phyloP scores from a whole-genome alignment of 345 rosid species.

The Eucalyptus regnans region DNA sequence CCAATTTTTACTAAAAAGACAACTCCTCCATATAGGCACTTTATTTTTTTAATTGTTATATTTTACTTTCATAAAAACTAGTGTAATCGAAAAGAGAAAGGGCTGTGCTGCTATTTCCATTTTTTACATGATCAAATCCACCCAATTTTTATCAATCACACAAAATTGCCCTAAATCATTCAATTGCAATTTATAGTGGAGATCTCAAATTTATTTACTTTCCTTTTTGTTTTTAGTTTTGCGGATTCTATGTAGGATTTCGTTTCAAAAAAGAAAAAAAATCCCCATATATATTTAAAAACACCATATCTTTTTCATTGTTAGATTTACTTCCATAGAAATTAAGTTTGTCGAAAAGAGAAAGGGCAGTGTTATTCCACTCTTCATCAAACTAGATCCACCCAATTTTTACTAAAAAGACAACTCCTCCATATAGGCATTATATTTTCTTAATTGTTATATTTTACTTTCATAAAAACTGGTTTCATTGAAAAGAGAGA shows the following conservation, averaged over 20 bases:
- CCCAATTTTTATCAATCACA: fast-evolving
- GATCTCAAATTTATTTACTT: neutral
- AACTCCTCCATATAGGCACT: neutral
- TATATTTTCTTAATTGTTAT: no score
- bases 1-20: neutral
- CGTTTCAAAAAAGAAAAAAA: neutral
- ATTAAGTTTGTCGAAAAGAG: neutral
- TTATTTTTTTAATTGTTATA: no score
- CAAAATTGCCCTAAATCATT: no score
- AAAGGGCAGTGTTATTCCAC: neutral
- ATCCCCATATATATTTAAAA: neutral
- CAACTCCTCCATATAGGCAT: neutral
- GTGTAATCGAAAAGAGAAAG: fast-evolving
- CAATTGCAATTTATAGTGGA: no score
- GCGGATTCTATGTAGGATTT: neutral
- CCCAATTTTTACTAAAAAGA: neutral
- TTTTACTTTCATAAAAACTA: fast-evolving
- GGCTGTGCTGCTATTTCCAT: neutral
- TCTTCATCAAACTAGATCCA: neutral
- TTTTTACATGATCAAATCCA: neutral
- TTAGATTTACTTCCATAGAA: neutral
- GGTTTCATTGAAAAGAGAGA: fast-evolving
- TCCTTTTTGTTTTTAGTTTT: no score
- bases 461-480: fast-evolving
- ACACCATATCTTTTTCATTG: neutral